Evolutionary conservation across 495 filamentous ascomycete species (phyloP), one percentile per base, ranked within the genome.

Genomic region (Amphirosellinia nigrospora): DNA sequence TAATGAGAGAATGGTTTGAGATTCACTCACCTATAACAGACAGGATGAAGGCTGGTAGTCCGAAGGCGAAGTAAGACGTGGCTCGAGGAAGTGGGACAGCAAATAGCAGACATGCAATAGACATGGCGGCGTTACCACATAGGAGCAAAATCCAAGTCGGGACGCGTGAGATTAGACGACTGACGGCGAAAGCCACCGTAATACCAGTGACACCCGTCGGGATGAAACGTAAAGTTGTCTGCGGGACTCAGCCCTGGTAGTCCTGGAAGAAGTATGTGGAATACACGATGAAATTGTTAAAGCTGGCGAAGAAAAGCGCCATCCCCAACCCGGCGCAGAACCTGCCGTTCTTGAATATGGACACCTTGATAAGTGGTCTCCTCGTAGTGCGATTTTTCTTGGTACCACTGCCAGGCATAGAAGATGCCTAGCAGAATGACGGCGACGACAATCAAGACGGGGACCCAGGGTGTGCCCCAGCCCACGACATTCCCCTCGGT

Each of bases 381-480:
- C 73, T 70, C 23, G 71, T 70, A 21, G 73, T 80, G 21, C 78
- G 78, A 15, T 76, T 79, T 79, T 69, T 91, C 89, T 38, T 89
- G 83, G 61, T 85, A 82, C 66, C 80, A 81, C 71, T 94, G 89
- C 91, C 91, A 93, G 43, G 82, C 76, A 26, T 90, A 73, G 70
- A 94, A 94, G 2, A 79, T 72, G 0, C 70, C 81, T 7, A 93
- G 82, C 5, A 93, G 75, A 11, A 89, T 62, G 32, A 91, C 48
- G 1, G 90, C 88, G 15, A 91, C 78, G 26, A 89, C 84, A 46
- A 94, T 87, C 5, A 93, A 77, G 9, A 84, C 85, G 39, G 88
- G 82, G 0, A 93, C 85, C 81, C 90, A 93, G 4, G 88, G 85
- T 0, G 87, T 90, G 23, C 75, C 75, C 91, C 91, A 94, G 8